Evolutionary conservation across 768 basidiomycete genomes (phyloP).

Genomic region (Heimioporus sp.): DNA sequence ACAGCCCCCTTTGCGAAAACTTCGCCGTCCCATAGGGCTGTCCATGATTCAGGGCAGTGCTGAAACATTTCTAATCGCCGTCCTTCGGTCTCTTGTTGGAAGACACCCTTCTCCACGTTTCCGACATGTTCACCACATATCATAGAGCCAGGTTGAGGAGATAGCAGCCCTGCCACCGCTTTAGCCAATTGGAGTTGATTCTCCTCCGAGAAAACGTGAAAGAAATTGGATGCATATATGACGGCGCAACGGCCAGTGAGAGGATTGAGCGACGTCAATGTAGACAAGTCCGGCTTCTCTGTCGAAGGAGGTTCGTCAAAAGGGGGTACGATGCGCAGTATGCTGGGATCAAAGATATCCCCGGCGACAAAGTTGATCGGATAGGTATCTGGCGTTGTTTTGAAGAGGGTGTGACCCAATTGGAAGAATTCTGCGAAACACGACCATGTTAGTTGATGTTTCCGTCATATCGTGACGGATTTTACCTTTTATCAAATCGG

Average conservation of each 20-base stretch:
- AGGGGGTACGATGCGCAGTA: constrained; percentile 37
- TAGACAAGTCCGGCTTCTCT: constrained; percentile 26
- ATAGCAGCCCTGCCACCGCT: constrained; percentile 28
- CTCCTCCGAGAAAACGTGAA: constrained; percentile 35
- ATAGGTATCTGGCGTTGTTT: constrained; percentile 48
- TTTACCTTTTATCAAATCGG: no score
- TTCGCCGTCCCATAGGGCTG: constrained; percentile 36
- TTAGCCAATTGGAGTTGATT: constrained; percentile 28
- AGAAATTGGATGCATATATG: constrained; percentile 50
- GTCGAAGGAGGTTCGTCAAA: constrained; percentile 24
- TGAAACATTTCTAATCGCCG: constrained; percentile 18
- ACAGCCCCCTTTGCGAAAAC: constrained; percentile 27
- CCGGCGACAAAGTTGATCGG: constrained; percentile 53
- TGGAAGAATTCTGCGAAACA: no score
- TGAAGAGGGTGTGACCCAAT: constrained; percentile 61
- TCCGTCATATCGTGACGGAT: no score
- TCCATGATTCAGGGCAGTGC: constrained; percentile 36
- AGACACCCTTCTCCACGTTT: background rate
- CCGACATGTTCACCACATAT: constrained; percentile 31
- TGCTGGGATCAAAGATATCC: constrained; percentile 47
- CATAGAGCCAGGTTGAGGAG: constrained; percentile 28
- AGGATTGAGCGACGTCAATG: constrained; percentile 43
- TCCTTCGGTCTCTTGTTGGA: background rate
- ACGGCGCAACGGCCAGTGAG: constrained; percentile 48
- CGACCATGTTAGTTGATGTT: no score